Evolutionary conservation across 2,329 filamentous ascomycete genomes (phyloP).

Genomic region (Neonectria hederae): DNA sequence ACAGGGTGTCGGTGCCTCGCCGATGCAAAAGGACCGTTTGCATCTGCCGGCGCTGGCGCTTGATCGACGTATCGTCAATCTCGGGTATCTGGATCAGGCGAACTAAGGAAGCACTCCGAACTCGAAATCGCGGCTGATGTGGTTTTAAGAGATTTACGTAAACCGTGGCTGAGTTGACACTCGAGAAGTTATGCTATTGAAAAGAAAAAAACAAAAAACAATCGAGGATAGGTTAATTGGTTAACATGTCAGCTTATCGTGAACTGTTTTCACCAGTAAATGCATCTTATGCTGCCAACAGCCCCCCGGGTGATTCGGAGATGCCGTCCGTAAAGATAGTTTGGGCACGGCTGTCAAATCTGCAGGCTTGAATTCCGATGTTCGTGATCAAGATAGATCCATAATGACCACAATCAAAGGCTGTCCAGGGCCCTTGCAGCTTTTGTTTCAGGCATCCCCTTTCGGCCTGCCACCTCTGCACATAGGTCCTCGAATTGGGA

Average conservation of each 20-base stretch:
- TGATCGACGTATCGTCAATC: slow-evolving; percentile 44
- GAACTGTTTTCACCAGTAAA: not conserved
- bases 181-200: not conserved
- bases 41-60: slow-evolving; percentile 33
- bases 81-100: slow-evolving; percentile 40
- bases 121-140: slow-evolving; percentile 18
- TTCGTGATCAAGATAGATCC: slow-evolving; percentile 19
- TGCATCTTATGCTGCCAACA: not conserved
- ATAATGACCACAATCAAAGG: slow-evolving; percentile 36
- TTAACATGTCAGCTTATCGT: not conserved
- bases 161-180: slow-evolving; percentile 9
- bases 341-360: slow-evolving; percentile 19
- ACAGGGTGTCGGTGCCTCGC: slow-evolving; percentile 20
- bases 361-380: slow-evolving; percentile 19
- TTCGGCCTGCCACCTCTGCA: slow-evolving; percentile 27
- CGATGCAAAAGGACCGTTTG: slow-evolving; percentile 16
- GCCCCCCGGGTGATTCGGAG: not conserved
- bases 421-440: slow-evolving; percentile 31
- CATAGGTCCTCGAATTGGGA: slow-evolving; percentile 28
- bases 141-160: slow-evolving; percentile 20
- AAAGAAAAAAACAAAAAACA: not conserved
- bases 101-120: slow-evolving; percentile 25
- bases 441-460: slow-evolving; percentile 39
- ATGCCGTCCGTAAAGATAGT: slow-evolving; percentile 6
- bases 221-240: not conserved